Evolutionary conservation across 2,329 filamentous ascomycete species (phyloP).

Genomic region (Tolypocladium paradoxum): DNA sequence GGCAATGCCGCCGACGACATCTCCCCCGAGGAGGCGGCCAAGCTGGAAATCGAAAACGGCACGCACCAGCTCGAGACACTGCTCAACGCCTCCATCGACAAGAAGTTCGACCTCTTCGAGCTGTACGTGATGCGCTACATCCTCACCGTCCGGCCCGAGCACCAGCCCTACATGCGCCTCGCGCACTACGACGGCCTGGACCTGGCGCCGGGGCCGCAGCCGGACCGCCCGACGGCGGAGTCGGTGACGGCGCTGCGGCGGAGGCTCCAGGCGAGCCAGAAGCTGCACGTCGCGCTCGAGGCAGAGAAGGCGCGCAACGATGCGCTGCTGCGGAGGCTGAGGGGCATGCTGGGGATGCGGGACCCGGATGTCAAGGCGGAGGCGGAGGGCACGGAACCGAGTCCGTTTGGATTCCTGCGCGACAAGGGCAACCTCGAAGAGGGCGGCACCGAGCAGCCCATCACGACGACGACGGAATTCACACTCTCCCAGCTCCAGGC

Average conservation of each 20-base stretch:
- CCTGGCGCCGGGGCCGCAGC: slow-evolving; percentile 19
- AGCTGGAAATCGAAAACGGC: slow-evolving; percentile 74
- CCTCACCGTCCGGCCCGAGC: slow-evolving; percentile 55
- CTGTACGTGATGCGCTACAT: slow-evolving; percentile 87
- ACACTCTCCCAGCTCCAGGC: slow-evolving; percentile 74
- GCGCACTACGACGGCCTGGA: slow-evolving; percentile 70
- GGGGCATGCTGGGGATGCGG: slow-evolving; percentile 26
- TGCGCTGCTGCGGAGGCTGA: slow-evolving; percentile 54
- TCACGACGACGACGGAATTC: slow-evolving; percentile 66
- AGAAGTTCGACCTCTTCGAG: slow-evolving; percentile 77
- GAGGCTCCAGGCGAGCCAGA: slow-evolving; percentile 68
- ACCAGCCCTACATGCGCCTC: slow-evolving; percentile 69
- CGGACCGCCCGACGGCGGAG: slow-evolving; percentile 46
- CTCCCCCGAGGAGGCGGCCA: slow-evolving; percentile 28
- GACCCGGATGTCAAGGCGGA: slow-evolving; percentile 9
- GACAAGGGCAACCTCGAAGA: slow-evolving; percentile 38
- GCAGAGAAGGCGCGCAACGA: slow-evolving; percentile 64
- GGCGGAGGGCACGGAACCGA: slow-evolving; percentile 1
- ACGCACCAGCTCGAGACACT: slow-evolving; percentile 76
- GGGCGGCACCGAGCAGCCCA: slow-evolving; percentile 41
- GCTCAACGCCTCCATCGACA: slow-evolving; percentile 70
- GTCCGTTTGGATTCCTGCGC: slow-evolving; percentile 45
- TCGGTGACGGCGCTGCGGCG: slow-evolving; percentile 61
- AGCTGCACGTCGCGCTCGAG: slow-evolving; percentile 58
- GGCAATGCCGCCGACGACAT: slow-evolving; percentile 13